Evolutionary conservation across 768 basidiomycete species (phyloP).

Genomic region (Pleurotus platypus): DNA sequence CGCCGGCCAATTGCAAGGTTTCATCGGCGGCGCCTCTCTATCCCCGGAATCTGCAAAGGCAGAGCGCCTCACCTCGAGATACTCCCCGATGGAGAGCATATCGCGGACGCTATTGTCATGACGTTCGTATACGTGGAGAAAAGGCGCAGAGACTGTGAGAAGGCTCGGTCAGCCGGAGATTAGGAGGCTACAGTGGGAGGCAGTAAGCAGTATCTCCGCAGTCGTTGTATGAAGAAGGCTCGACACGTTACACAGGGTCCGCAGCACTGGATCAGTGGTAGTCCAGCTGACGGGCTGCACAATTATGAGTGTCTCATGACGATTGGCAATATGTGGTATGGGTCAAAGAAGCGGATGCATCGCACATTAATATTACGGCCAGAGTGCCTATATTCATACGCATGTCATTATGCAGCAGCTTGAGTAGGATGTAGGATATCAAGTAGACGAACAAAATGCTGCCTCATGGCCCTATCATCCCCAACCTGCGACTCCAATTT

Average conservation of each 20-base stretch:
- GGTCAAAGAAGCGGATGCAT: no score
- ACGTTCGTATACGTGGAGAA: slow-evolving; percentile 28
- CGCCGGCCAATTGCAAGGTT: neutral
- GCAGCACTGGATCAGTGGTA: neutral
- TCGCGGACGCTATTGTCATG: slow-evolving; percentile 22
- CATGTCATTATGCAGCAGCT: neutral
- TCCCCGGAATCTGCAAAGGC: slow-evolving; percentile 9
- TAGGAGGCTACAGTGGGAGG: neutral
- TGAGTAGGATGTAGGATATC: neutral
- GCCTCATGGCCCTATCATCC: neutral
- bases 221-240: neutral
- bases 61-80: slow-evolving; percentile 18
- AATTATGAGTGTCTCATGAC: no score
- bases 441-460: neutral
- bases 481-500: slow-evolving; percentile 1
- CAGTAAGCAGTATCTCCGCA: slow-evolving; percentile 9
- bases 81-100: slow-evolving; percentile 19
- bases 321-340: no score
- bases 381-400: no score
- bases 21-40: neutral
- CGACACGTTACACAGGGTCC: neutral
- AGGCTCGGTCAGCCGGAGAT: neutral
- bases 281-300: no score
- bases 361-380: no score
- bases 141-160: slow-evolving; percentile 14